Conservation (phyloP, 75 land plant genomes). For the Gnetum montanum region DNA sequence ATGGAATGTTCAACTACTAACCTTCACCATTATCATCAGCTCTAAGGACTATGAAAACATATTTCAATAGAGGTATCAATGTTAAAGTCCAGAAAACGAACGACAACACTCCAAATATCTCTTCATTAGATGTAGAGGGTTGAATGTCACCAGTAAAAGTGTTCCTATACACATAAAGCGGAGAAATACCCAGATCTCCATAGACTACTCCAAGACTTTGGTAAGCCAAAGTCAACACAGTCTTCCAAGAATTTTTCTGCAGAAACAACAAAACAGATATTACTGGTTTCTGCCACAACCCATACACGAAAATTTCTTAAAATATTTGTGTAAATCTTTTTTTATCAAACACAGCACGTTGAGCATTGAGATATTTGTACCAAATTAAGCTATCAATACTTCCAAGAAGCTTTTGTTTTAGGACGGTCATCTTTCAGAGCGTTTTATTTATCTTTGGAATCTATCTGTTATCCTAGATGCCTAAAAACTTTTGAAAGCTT, state of each 20-base stretch:
- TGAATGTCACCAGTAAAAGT: constrained; percentile 23
- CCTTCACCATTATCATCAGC: constrained; percentile 51
- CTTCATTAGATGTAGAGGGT: constrained; percentile 18
- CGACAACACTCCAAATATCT: constrained; percentile 34
- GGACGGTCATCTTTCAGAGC: too few species aligned
- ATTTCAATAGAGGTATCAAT: constrained; percentile 24
- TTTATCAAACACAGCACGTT: too few species aligned
- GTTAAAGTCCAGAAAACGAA: constrained; percentile 35
- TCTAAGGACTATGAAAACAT: constrained; percentile 30
- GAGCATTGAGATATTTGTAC: too few species aligned
- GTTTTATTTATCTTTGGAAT: too few species aligned
- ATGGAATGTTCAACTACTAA: background rate
- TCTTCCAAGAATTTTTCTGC: constrained; percentile 32
- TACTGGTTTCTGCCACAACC: background rate
- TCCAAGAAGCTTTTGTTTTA: too few species aligned
- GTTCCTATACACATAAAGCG: constrained; percentile 34
- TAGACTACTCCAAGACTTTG: constrained; percentile 42
- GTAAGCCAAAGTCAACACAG: constrained; percentile 20
- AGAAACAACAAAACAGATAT: background rate
- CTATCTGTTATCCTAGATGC: too few species aligned
- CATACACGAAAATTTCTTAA: too few species aligned
- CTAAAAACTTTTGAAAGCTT: too few species aligned
- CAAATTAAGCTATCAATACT: too few species aligned
- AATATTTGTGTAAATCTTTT: too few species aligned
- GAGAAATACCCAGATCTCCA: constrained; percentile 35